Base-by-base conservation (phyloP, 495 filamentous ascomycete species). In the Penicillium bovifimosum region DNA sequence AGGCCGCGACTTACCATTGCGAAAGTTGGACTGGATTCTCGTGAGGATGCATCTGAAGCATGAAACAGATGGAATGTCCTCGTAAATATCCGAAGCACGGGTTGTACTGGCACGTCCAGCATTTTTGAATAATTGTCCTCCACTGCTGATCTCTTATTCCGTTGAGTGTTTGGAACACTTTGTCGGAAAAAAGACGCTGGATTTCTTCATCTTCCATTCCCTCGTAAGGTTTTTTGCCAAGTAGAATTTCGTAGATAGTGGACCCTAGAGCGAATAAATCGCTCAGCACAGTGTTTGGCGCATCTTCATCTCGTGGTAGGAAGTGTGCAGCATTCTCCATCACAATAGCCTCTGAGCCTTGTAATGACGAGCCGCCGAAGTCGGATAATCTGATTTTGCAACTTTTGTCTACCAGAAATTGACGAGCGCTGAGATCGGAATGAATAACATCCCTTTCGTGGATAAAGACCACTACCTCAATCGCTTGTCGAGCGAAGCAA, bases 311-410 rank as follows among this genome's bases (percentile, higher is more conserved):
- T 24, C 20, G 20, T 2, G 20, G 20, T 24, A 24, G 20, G 20
- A 24, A 24, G 20, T 24, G 20, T 4, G 20, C 4, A 24, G 20
- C 20, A 24, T 24, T 24, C 56, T 52, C 52, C 58, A 63, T 47
- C 42, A 60, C 26, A 48, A 45, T 20, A 59, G 57, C 28, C 50
- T 47, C 27, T 16, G 49, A 48, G 36, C 31, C 24, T 44, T 52
- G 42, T 65, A 67, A 57, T n/a, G 65, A 59, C 24, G 64, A 66
- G 9, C 64, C 65, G 32, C 50, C 64, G 57, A 68, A 68, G 49
- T 66, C 64, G 29, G 51, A 65, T 26, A 66, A 36, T 55, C 55
- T 64, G 20, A 48, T 42, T 49, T 65, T 57, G 31, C 56, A 35
- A 14, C 50, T 41, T 9, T 60, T 39, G 52, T 66, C 54, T 13